Conservation (phyloP, 768 basidiomycete species). For the Tylopilus balloui region DNA sequence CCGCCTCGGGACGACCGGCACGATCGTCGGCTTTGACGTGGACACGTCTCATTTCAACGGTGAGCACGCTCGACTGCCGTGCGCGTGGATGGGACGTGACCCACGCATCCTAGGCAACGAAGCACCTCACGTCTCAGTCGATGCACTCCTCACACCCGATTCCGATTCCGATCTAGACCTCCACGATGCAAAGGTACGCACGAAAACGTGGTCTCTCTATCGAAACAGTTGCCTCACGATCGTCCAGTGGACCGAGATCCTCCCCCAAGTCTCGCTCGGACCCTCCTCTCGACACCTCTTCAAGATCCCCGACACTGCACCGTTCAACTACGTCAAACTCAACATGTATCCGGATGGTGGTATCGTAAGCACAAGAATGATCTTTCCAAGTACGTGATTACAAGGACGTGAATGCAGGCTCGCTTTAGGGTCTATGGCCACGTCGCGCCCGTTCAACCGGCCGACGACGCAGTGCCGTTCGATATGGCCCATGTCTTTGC, state of each 20-base stretch:
- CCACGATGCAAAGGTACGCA: conserved; percentile 52
- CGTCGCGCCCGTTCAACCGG: conserved; percentile 62
- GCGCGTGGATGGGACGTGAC: neutral
- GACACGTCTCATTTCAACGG: conserved; percentile 96
- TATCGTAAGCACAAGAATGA: conserved; percentile 49
- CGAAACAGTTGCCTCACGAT: neutral
- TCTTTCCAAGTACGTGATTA: neutral
- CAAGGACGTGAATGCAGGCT: conserved; percentile 46
- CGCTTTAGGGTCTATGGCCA: conserved; percentile 89
- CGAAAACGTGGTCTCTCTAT: neutral
- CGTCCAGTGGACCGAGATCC: conserved; percentile 71
- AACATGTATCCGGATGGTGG: conserved; percentile 98
- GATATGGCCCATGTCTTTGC: conserved; percentile 90
- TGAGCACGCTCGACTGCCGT: conserved; percentile 21
- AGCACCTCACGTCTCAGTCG: conserved; percentile 76
- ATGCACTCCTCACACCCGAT: conserved; percentile 46
- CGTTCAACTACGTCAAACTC: conserved; percentile 79
- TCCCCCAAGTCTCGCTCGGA: conserved; percentile 71
- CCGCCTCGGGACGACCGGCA: conserved; percentile 73
- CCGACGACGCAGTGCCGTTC: conserved; percentile 45
- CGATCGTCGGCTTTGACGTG: conserved; percentile 79
- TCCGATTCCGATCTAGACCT: conserved; percentile 39
- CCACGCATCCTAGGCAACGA: conserved; percentile 59
- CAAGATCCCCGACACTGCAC: conserved; percentile 50
- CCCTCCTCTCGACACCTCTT: conserved; percentile 90